Percentiles rank a stretch among this genome's conserved stretches.
These are phyloP conservation scores for Geotrichum australiense DNA, from an alignment of 1,139 yeast genomes.

Conservation along the genomic window DNA sequence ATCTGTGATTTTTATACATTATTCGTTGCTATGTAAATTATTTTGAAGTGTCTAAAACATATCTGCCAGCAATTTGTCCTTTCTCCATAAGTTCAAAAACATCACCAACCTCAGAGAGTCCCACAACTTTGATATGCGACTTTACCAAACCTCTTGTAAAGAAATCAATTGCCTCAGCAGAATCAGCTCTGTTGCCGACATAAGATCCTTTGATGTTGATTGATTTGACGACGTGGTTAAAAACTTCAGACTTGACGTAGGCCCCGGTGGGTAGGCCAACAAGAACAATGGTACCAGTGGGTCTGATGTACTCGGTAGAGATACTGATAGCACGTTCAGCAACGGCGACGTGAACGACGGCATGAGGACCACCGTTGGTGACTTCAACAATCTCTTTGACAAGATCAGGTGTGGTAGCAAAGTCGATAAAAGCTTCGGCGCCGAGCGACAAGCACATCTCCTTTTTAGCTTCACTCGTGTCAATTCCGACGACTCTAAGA, in stretches of 20 bases:
- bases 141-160: slow-evolving; percentile 60
- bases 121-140: slow-evolving; percentile 61
- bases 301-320: slow-evolving; percentile 62
- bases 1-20: too few relatives aligned
- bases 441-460: slow-evolving; percentile 51
- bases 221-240: slow-evolving; percentile 58
- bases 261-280: slow-evolving; percentile 78
- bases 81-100: slow-evolving; percentile 62
- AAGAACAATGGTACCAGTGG: slow-evolving; percentile 69
- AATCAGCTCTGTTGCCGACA: slow-evolving; percentile 75
- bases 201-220: slow-evolving; percentile 64
- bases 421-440: slow-evolving; percentile 66
- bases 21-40: too few relatives aligned
- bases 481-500: slow-evolving; percentile 65
- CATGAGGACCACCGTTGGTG: slow-evolving; percentile 74
- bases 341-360: slow-evolving; percentile 72
- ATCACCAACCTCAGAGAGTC: slow-evolving; percentile 51
- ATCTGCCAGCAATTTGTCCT: slow-evolving; percentile 68
- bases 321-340: slow-evolving; percentile 64
- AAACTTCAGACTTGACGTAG: slow-evolving; percentile 52
- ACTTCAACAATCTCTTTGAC: slow-evolving; percentile 45
- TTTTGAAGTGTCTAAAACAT: slow-evolving; percentile 52
- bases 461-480: slow-evolving; percentile 62
- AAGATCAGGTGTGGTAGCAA: slow-evolving; percentile 42
- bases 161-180: slow-evolving; percentile 71